phyloP scores from a whole-genome alignment of 495 filamentous ascomycete genomes.

The Monascus purpureus region DNA sequence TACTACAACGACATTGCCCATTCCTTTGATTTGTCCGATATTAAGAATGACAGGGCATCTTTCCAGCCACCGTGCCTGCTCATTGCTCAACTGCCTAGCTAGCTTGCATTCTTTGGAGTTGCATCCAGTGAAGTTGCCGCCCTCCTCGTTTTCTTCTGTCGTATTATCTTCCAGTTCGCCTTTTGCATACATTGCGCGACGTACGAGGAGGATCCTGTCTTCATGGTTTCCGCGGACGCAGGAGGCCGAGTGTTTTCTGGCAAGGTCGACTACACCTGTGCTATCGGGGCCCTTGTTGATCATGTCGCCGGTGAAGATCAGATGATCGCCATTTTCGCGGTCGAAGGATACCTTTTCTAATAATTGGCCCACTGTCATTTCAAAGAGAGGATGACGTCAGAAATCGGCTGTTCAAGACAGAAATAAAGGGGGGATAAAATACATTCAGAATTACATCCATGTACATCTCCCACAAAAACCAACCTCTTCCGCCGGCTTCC shows the following conservation, averaged over 20 bases:
- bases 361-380: slow-evolving; percentile 41
- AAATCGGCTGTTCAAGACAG: slow-evolving; percentile 1
- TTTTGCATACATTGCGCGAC: slow-evolving; percentile 23
- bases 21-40: slow-evolving; percentile 40
- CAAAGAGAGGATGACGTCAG: not conserved
- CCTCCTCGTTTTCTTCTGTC: slow-evolving; percentile 5
- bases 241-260: slow-evolving; percentile 51
- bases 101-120: slow-evolving; percentile 27
- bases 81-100: slow-evolving; percentile 36
- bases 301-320: slow-evolving; percentile 73
- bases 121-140: slow-evolving; percentile 6
- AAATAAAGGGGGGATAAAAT: slow-evolving; percentile 9
- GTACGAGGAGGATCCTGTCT: slow-evolving; percentile 53
- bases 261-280: slow-evolving; percentile 59
- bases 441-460: slow-evolving; percentile 63
- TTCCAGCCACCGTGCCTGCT: slow-evolving; percentile 58
- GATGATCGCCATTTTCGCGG: slow-evolving; percentile 45
- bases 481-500: slow-evolving; percentile 31
- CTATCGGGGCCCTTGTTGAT: slow-evolving; percentile 84
- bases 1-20: slow-evolving; percentile 56
- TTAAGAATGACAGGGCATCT: slow-evolving; percentile 61
- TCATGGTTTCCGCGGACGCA: slow-evolving; percentile 92
- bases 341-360: slow-evolving; percentile 56
- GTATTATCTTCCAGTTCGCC: slow-evolving; percentile 6
- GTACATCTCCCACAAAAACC: slow-evolving; percentile 77